Evolutionary conservation across 2,329 filamentous ascomycete genomes (phyloP).

Genomic region (Cladophialophora carrionii): DNA sequence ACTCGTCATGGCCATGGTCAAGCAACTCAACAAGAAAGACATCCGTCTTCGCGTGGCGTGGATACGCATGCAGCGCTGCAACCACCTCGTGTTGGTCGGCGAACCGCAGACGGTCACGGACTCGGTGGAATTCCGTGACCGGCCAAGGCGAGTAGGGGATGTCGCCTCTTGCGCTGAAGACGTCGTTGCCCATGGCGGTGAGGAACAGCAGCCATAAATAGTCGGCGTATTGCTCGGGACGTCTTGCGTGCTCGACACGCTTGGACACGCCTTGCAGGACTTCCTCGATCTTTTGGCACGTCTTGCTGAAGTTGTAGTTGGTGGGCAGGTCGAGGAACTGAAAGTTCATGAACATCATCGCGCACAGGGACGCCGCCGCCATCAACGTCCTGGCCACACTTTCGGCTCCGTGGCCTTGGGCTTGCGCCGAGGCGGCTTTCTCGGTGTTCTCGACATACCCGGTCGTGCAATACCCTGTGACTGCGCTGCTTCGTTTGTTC

Average conservation of each 20-base stretch:
- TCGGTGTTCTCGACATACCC: conserved; percentile 21
- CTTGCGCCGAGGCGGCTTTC: neutral
- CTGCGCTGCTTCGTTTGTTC: conserved; percentile 21
- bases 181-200: conserved; percentile 23
- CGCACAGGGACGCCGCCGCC: conserved; percentile 17
- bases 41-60: conserved; percentile 17
- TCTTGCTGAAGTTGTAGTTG: conserved; percentile 29
- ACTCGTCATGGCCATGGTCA: too few species aligned
- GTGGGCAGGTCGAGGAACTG: conserved; percentile 19
- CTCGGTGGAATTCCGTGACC: conserved; percentile 11
- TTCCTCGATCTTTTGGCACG: conserved; percentile 22
- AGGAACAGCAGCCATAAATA: conserved; percentile 25
- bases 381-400: conserved; percentile 7
- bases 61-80: conserved; percentile 6
- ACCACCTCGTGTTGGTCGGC: neutral
- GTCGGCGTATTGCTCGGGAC: neutral
- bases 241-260: neutral
- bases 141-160: conserved; percentile 25
- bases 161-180: conserved; percentile 24
- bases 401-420: neutral
- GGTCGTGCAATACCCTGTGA: conserved; percentile 13
- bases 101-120: conserved; percentile 5
- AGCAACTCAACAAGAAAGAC: conserved; percentile 14
- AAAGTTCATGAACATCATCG: conserved; percentile 27
- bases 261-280: conserved; percentile 5